A percentile compares a stretch with the other conserved stretches of the same genome.
Conservation (phyloP, 257 asterid species). For the Rubia yunnanensis region DNA sequence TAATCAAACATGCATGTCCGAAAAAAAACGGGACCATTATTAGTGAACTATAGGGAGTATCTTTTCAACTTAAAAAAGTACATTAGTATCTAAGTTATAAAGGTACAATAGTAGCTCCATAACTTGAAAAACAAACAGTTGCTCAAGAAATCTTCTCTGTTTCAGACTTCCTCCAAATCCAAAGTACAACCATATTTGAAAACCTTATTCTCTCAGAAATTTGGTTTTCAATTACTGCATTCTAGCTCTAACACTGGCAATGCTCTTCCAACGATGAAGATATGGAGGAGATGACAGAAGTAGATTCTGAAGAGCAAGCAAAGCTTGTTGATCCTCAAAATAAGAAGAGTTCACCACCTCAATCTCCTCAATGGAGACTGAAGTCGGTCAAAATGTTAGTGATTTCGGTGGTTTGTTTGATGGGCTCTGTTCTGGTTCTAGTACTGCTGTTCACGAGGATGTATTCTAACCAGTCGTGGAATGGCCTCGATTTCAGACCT, state of each 20-base stretch:
- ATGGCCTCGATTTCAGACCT: slow-evolving; percentile 25
- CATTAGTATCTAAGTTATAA: too few species aligned
- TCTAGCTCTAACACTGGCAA: neutral
- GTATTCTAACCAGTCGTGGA: slow-evolving; percentile 42
- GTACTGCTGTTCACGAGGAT: slow-evolving; percentile 24
- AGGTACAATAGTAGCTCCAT: too few species aligned
- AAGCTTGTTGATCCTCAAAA: slow-evolving; percentile 4
- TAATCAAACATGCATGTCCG: too few species aligned
- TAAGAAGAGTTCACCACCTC: neutral
- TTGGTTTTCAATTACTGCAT: neutral
- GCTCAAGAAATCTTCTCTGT: too few species aligned
- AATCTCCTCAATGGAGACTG: neutral
- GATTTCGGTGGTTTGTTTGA: slow-evolving; percentile 24
- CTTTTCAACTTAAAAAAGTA: too few species aligned
- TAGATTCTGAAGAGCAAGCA: neutral
- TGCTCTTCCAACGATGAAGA: neutral
- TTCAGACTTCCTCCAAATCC: neutral
- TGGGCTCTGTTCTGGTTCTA: slow-evolving; percentile 53
- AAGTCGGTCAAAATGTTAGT: slow-evolving; percentile 31
- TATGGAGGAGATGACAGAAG: slow-evolving; percentile 1
- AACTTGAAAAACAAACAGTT: too few species aligned
- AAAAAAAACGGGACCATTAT: too few species aligned
- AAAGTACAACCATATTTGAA: slow-evolving; percentile 3
- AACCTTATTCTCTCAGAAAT: neutral
- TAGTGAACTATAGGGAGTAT: too few species aligned